These are phyloP conservation scores for Pisolithus marmoratus DNA, from an alignment of 768 basidiomycete species.

Conservation along the genomic window DNA sequence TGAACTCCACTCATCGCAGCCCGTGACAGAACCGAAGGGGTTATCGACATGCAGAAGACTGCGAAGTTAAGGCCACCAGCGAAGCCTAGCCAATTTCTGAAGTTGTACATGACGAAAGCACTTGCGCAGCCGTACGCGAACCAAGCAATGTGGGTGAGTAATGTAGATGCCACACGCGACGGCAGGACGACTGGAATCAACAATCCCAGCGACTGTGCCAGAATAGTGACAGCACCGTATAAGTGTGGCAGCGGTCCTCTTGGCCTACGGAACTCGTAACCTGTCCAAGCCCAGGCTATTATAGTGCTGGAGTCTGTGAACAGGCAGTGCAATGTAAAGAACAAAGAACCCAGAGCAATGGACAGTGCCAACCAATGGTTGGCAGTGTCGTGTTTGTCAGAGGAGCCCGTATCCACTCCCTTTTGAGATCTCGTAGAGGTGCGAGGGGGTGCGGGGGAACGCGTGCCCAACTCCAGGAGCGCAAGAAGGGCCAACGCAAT, in stretches of 20 bases:
- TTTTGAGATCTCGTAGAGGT: constrained; percentile 2
- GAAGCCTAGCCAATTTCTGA: constrained; percentile 67
- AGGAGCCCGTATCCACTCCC: neutral
- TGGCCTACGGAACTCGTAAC: constrained; percentile 57
- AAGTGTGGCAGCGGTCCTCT: constrained; percentile 70
- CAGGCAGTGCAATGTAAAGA: constrained; percentile 70
- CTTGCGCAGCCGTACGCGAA: constrained; percentile 48
- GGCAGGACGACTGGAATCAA: constrained; percentile 33
- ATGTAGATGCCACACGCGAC: constrained; percentile 7
- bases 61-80: constrained; percentile 57
- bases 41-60: constrained; percentile 57
- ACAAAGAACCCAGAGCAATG: constrained; percentile 56
- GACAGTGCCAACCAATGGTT: constrained; percentile 37
- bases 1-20: constrained; percentile 35
- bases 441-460: constrained; percentile 26
- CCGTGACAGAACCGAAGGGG: constrained; percentile 48
- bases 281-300: constrained; percentile 86
- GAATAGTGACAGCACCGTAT: constrained; percentile 62
- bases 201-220: constrained; percentile 56
- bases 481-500: constrained; percentile 53
- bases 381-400: constrained; percentile 7
- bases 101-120: constrained; percentile 51
- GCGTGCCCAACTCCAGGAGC: constrained; percentile 48
- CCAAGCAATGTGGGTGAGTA: constrained; percentile 45
- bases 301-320: constrained; percentile 73